A percentile compares a stretch with the other conserved stretches of the same genome.
These are phyloP conservation scores for Petunia axillaris DNA, from an alignment of 257 asterid genomes.

Conservation along the genomic window DNA sequence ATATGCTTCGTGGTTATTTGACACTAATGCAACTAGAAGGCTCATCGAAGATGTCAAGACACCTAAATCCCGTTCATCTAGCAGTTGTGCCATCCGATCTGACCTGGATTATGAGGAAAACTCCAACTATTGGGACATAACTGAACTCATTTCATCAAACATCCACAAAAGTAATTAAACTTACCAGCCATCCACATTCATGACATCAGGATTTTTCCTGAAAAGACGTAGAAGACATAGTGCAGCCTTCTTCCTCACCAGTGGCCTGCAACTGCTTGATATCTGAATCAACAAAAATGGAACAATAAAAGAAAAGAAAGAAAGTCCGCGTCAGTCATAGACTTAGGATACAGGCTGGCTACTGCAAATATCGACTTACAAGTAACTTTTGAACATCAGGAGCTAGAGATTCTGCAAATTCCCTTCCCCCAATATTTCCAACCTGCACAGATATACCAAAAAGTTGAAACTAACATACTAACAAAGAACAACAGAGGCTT, in stretches of 20 bases:
- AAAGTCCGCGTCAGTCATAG: background rate
- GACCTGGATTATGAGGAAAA: constrained; percentile 65
- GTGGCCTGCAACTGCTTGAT: constrained; percentile 97
- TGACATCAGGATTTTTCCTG: constrained; percentile 95
- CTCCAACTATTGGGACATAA: constrained; percentile 18
- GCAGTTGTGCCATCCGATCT: constrained; percentile 92
- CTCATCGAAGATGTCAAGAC: constrained; percentile 98
- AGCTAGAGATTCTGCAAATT: constrained; percentile 97
- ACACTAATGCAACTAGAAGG: constrained; percentile 92
- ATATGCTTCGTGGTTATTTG: constrained; percentile 92
- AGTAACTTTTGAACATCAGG: constrained; percentile 99
- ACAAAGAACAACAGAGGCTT: constrained; percentile 3
- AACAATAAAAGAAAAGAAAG: constrained; percentile 22
- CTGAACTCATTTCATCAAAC: background rate
- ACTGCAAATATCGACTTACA: constrained; percentile 57
- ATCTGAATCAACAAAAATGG: constrained; percentile 48
- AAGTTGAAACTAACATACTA: constrained; percentile 23
- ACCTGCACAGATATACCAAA: constrained; percentile 58
- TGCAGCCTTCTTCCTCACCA: constrained; percentile 99
- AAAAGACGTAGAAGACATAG: constrained; percentile 92
- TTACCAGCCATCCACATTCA: constrained; percentile 98
- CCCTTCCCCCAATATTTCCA: constrained; percentile 99
- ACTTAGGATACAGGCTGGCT: constrained; percentile 25
- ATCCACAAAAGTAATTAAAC: background rate
- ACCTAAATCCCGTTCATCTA: constrained; percentile 99